Evolutionary conservation across 2,329 filamentous ascomycete genomes (phyloP).

Genomic region (Xylariaceae sp.): DNA sequence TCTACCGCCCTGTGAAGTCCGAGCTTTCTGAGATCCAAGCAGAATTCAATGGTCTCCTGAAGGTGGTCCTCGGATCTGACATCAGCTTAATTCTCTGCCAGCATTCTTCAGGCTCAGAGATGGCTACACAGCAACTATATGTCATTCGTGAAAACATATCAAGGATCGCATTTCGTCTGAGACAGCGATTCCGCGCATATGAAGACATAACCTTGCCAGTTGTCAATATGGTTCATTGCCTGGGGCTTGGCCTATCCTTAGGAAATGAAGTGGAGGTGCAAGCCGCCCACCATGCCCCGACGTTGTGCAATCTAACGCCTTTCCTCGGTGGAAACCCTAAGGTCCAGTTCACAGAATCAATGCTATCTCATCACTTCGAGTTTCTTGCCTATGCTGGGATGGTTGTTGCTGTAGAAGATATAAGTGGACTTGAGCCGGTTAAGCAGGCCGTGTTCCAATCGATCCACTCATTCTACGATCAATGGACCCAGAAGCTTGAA

Average conservation of each 20-base stretch:
- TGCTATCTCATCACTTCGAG: conserved; percentile 46
- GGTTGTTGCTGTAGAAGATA: conserved; percentile 51
- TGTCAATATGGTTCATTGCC: conserved; percentile 75
- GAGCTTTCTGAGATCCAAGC: conserved; percentile 74
- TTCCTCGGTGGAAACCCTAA: conserved; percentile 56
- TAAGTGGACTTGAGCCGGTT: conserved; percentile 44
- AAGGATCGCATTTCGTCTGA: conserved; percentile 71
- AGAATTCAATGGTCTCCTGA: conserved; percentile 78
- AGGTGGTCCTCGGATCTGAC: conserved; percentile 57
- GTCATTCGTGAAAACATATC: conserved; percentile 61
- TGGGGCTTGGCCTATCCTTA: conserved; percentile 75
- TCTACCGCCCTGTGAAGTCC: conserved; percentile 72
- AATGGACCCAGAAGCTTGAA: conserved; percentile 79
- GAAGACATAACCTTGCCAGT: conserved; percentile 82
- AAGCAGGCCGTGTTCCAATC: conserved; percentile 64
- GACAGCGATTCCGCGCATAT: conserved; percentile 73
- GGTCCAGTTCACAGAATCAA: conserved; percentile 22
- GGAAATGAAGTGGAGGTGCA: conserved; percentile 48
- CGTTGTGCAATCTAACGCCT: conserved; percentile 52
- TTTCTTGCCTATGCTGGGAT: conserved; percentile 53
- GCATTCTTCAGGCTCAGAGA: conserved; percentile 36
- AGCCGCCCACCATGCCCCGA: conserved; percentile 11
- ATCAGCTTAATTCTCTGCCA: conserved; percentile 44
- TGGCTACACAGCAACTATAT: conserved; percentile 48
- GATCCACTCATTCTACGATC: conserved; percentile 72